Conservation (phyloP, 2,329 filamentous ascomycete genomes). For the Metarhizium rileyi region DNA sequence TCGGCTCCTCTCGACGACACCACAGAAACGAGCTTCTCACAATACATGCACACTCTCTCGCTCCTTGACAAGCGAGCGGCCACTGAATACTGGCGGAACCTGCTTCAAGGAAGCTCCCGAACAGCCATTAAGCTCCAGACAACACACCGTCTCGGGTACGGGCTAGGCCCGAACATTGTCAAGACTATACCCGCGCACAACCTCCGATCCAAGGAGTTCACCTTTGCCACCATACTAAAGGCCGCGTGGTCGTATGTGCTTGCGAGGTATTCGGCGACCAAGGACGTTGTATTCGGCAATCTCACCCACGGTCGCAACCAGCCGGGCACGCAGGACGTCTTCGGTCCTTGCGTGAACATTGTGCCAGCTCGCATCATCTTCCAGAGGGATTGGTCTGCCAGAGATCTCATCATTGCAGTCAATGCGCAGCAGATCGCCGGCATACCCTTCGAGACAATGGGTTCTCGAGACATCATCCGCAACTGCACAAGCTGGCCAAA, state of each 20-base stretch:
- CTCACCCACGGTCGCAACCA: conserved; percentile 2
- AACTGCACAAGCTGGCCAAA: conserved; percentile 3
- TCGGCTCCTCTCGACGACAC: not conserved
- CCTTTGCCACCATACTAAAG: conserved; percentile 1
- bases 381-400: not conserved
- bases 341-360: conserved; percentile 3
- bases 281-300: conserved; percentile 4
- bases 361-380: not conserved
- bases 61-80: not conserved
- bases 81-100: not conserved
- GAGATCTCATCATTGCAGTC: not conserved
- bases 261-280: not conserved
- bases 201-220: not conserved
- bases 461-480: not conserved
- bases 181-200: not conserved
- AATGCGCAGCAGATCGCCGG: not conserved
- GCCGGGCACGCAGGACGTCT: conserved; percentile 3
- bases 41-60: not conserved
- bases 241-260: conserved; percentile 1
- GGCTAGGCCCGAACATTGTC: not conserved
- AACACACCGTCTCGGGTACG: conserved; percentile 1
- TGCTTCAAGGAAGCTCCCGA: conserved; percentile 1
- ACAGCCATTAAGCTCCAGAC: conserved; percentile 1
- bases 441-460: conserved; percentile 2
- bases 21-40: not conserved